Base-by-base conservation (phyloP, 345 rosid species). In the Eucalyptus erythrocorys region DNA sequence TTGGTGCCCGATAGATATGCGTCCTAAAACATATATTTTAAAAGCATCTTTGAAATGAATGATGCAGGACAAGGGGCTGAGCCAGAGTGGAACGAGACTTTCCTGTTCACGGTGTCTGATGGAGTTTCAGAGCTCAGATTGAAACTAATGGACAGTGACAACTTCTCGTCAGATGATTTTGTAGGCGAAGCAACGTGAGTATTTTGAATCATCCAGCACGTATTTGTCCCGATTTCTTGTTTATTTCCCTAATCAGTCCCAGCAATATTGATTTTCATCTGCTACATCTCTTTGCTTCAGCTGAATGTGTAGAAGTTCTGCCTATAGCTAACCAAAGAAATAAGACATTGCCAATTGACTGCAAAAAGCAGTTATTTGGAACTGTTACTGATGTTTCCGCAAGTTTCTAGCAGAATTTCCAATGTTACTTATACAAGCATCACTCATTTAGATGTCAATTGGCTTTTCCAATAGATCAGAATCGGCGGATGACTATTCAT, bases 41-140 rank as follows among this genome's bases (percentile, higher is more conserved):
- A 34, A 5, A 16, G 40, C 19, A 48, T 71, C 12, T n/a, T 50
- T 50, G 50, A 14, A 48, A 55, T 48, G 26, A 3, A 61, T 48
- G 1, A 45, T 88, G 89, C 93, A 95, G 98, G 96, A 43, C 85
- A 92, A 90, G 98, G 98, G 48, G 57, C 91, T 11, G 92, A 91
- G 40, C 97, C 98, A 26, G 95, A 93, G 82, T 97, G 98, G 99
- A 96, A 97, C 10, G 98, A 96, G 93, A 95, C 89, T 89, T 97
- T 97, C 90, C 43, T 95, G 48, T 97, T 97, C 87, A 92, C 91
- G 12, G 85, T 97, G 27, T 89, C 96, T 3, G 95, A 93, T 71
- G 94, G 93, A 57, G 94, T 91, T 26, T 48, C 91, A 51, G 96
- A 95, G 85, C 91, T 96, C 89, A 90, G 21, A 57, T 64, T 94